Evolutionary conservation across 2,329 filamentous ascomycete genomes (phyloP).

Genomic region (Calonectria honghensis): DNA sequence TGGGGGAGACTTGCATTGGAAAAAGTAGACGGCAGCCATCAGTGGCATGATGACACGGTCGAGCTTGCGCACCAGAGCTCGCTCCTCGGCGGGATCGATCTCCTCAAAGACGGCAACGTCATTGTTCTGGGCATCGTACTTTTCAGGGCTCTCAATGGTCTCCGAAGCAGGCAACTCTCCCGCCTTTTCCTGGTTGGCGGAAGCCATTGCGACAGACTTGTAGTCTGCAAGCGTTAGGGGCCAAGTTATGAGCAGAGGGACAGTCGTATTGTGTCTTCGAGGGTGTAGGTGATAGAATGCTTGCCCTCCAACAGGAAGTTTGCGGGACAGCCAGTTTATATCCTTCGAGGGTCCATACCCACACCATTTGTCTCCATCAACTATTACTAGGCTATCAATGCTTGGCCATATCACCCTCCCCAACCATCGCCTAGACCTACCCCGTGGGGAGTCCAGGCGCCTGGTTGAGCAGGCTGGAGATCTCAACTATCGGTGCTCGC

Average conservation of each 20-base stretch:
- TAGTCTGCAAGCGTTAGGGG: not conserved
- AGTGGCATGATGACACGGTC: slow-evolving; percentile 46
- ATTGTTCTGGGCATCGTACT: slow-evolving; percentile 33
- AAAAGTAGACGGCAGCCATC: slow-evolving; percentile 48
- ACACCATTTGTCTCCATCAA: not conserved
- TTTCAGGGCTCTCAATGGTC: slow-evolving; percentile 33
- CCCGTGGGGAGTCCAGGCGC: slow-evolving; percentile 24
- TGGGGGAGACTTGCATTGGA: slow-evolving; percentile 41
- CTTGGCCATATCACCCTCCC: not conserved
- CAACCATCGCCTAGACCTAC: not conserved
- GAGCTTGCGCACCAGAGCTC: slow-evolving; percentile 43
- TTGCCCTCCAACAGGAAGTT: too few relatives aligned
- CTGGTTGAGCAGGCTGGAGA: not conserved
- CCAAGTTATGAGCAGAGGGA: not conserved
- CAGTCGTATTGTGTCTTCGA: not conserved
- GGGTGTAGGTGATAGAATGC: too few relatives aligned
- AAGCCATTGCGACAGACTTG: slow-evolving; percentile 33
- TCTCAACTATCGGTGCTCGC: slow-evolving; percentile 15
- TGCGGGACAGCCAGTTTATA: slow-evolving; percentile 5
- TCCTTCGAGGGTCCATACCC: not conserved
- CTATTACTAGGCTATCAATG: not conserved
- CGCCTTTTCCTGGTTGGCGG: slow-evolving; percentile 22
- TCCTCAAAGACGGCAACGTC: slow-evolving; percentile 44
- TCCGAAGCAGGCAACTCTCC: slow-evolving; percentile 3
- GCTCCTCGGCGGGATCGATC: slow-evolving; percentile 45